Base-by-base conservation (phyloP, 1,284 basidiomycete genomes). In the Lentinula novae-zelandiae region DNA sequence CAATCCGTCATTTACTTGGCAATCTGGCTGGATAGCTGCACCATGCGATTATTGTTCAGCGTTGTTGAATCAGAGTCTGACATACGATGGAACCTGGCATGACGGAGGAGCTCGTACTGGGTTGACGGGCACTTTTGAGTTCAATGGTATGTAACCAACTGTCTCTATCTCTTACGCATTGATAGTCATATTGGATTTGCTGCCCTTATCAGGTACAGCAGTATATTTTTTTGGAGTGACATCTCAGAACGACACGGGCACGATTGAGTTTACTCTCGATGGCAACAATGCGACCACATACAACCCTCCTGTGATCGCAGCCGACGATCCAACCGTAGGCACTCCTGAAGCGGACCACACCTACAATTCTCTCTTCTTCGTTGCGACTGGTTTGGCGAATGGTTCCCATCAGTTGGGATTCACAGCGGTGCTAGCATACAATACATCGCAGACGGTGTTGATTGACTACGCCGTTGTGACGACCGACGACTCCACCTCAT, bases 381-480 rank as follows among this genome's bases (percentile, higher is more conserved):
- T 15, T 5, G 39, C 40, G 12, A n/a, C 39, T 22, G 54, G 54
- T 15, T 17, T 56, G 22, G 13, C 7, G 22, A 36, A 56, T 33
- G 31, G 27, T 13, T 34, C 42, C 9, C 54, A 56, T 20, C 27
- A 42, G 40, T 12, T 56, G 31, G 40, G 31, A n/a, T 48, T 56
- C n/a, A 56, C 54, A 6, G 7, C 54, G 40, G 27, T 56, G 27
- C 20, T 56, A n/a, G 54, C 39, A 7, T 17, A 13, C 12, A 56
- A 56, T 34, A 46, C 12, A 12, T 56, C 54, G 3, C 54, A 56
- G 42, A 56, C 54, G 2, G 54, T 56, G 22, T 42, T 56, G 42
- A 36, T 56, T 17, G 54, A 56, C 36, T 56, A 56, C 22, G 54
- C 54, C 5, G n/a, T 46, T 56, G 54, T 56, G 20, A 56, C 54